Base-by-base conservation (phyloP, 2,329 filamentous ascomycete species). In the Escovopsis sp. region DNA sequence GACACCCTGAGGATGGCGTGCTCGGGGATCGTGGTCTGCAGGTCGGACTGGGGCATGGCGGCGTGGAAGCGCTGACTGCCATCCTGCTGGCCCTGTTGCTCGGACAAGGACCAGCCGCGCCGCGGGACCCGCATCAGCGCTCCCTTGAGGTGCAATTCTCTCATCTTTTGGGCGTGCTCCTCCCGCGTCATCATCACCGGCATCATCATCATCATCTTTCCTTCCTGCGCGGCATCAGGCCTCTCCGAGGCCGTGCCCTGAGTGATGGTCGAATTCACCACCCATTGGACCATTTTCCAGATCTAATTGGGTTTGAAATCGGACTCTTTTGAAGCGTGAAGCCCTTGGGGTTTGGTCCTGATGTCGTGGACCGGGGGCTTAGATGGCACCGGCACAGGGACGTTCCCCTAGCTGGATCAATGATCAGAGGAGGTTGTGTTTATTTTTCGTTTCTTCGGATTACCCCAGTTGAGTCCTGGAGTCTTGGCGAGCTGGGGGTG, bases 81-180 rank as follows among this genome's bases (percentile, higher is more conserved):
- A 35, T 46, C 30, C 44, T 51, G 34, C 14, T 53, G 51, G 31
- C 52, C 52, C 34, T 57, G 55, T 35, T 62, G 63, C 28, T 68
- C 62, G 30, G 60, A 58, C 47, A 63, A 56, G 23, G 64, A 65
- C 49, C 62, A 64, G 13, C 65, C 62, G 28, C 65, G 57, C 29
- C 62, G 54, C 2, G 65, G 63, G 6, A 55, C 43, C 33, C 57
- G 57, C 44, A 57, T 55, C 39, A 51, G 39, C 13, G 48, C 50
- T 23, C 55, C 54, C 44, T 56, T 53, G 31, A 51, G 47, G 42
- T 47, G 54, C 15, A 60, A 47, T 36, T 65, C 61, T 37, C 50
- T 55, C 37, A 56, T 50, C 41, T 54, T 56, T 27, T 52, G 48
- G 14, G 47, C 48, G 37, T 63, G 56, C 35, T 67, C 64, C 38